Percentiles rank a stretch among this genome's conserved stretches.
phyloP scores from a whole-genome alignment of 192 early-diverging fungal genomes.

The Lobulomyces angularis region DNA sequence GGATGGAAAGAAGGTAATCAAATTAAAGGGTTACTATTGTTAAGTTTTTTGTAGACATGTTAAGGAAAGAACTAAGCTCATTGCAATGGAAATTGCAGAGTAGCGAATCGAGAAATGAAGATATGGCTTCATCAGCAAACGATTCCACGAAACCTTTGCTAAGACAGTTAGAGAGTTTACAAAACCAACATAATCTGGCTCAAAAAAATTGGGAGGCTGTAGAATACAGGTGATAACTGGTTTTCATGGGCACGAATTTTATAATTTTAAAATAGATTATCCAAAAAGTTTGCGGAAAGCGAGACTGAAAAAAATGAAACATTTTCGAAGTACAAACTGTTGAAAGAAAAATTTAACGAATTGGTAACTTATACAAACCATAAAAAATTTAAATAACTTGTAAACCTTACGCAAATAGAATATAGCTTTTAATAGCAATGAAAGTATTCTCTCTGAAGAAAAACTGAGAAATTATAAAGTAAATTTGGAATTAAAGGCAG shows the following conservation, averaged over 20 bases:
- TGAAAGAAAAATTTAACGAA: conserved; percentile 9
- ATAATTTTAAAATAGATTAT: not conserved
- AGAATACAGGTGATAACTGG: conserved; percentile 12
- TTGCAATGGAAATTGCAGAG: conserved; percentile 22
- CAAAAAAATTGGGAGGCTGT: conserved; percentile 26
- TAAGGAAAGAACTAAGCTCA: conserved; percentile 21
- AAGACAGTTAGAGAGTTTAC: conserved; percentile 30
- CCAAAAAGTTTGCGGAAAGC: conserved; percentile 17
- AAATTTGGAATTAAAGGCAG: too few species aligned
- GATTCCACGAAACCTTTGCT: conserved; percentile 25
- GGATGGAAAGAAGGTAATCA: conserved; percentile 27
- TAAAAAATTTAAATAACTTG: too few species aligned
- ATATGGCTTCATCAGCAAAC: conserved; percentile 13
- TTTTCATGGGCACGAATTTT: not conserved
- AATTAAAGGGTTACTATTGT: conserved; percentile 5
- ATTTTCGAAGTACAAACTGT: conserved; percentile 8
- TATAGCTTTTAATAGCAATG: too few species aligned
- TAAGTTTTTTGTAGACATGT: conserved; percentile 13
- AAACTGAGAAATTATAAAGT: too few species aligned
- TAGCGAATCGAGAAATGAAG: conserved; percentile 25
- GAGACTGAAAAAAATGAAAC: conserved; percentile 8
- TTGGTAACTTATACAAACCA: conserved; percentile 11
- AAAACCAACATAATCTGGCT: conserved; percentile 20
- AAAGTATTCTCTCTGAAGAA: too few species aligned
- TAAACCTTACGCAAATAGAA: too few species aligned